These are phyloP conservation scores for Cladosporium sp. DNA, from an alignment of 2,329 filamentous ascomycete genomes.

Conservation along the genomic window DNA sequence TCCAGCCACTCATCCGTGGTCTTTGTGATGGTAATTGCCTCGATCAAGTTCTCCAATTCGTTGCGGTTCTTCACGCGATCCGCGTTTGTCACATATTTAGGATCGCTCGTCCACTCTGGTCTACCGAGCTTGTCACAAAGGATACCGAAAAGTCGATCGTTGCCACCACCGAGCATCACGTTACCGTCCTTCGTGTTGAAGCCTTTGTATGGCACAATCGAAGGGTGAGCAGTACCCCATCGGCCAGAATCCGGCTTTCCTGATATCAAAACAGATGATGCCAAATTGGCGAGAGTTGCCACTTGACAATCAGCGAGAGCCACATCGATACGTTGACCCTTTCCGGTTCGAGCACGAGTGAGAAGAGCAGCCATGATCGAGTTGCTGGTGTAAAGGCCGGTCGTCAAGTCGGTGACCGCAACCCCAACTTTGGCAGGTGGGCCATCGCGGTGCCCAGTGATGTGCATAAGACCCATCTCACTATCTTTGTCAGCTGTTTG, in stretches of 20 bases:
- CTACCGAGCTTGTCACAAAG: conserved; percentile 55
- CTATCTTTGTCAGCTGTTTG: conserved; percentile 25
- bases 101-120: conserved; percentile 55
- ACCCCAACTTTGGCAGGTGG: conserved; percentile 96
- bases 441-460: conserved; percentile 82
- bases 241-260: conserved; percentile 81
- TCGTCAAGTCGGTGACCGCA: conserved; percentile 92
- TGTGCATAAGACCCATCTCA: conserved; percentile 97
- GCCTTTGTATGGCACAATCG: conserved; percentile 90
- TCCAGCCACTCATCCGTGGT: conserved; percentile 86
- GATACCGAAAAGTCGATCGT: conserved; percentile 59
- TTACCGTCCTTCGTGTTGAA: conserved; percentile 64
- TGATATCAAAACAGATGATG: conserved; percentile 83
- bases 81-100: conserved; percentile 56
- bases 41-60: conserved; percentile 74
- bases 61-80: conserved; percentile 64
- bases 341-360: conserved; percentile 67
- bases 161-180: conserved; percentile 61
- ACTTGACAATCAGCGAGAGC: conserved; percentile 91
- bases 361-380: conserved; percentile 91
- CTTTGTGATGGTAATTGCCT: conserved; percentile 66
- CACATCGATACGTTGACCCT: conserved; percentile 89
- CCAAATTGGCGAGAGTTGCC: conserved; percentile 90
- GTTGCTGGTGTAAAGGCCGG: conserved; percentile 91
- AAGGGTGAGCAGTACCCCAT: conserved; percentile 98